phyloP scores from a whole-genome alignment of 345 rosid genomes.

The Leavenworthia alabamica region DNA sequence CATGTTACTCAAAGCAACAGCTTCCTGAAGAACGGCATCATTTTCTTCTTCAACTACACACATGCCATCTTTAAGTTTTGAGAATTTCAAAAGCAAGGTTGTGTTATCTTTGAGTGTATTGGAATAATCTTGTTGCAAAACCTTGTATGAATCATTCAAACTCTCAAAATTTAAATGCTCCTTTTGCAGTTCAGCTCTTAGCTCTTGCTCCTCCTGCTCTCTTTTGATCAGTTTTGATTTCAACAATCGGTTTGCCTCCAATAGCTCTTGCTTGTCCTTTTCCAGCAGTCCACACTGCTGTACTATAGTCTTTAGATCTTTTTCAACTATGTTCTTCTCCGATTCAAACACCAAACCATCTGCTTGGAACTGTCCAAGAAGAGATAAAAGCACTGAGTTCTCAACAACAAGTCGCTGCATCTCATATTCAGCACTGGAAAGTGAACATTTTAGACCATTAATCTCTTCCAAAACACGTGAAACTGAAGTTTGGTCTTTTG shows the following conservation, averaged over 20 bases:
- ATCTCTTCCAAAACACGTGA: conserved; percentile 48
- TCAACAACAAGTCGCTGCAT: conserved; percentile 58
- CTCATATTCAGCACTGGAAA: conserved; percentile 48
- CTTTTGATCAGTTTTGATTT: conserved; percentile 41
- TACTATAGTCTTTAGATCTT: conserved; percentile 34
- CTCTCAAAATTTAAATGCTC: conserved; percentile 35
- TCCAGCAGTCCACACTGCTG: conserved; percentile 34
- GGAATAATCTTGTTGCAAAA: conserved; percentile 44
- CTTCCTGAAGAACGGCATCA: conserved; percentile 42
- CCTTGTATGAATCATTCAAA: conserved; percentile 43
- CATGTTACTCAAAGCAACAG: conserved; percentile 38
- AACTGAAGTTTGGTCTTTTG: conserved; percentile 42
- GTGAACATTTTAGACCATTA: conserved; percentile 46
- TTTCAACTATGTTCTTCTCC: conserved; percentile 37
- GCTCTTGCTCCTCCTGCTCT: conserved; percentile 37
- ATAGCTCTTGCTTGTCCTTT: conserved; percentile 47
- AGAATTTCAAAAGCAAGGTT: conserved; percentile 38
- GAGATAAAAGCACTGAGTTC: conserved; percentile 62
- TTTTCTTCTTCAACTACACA: conserved; percentile 55
- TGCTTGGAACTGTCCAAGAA: conserved; percentile 43
- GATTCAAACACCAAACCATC: conserved; percentile 50
- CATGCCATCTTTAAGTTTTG: conserved; percentile 44
- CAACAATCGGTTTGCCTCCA: conserved; percentile 50
- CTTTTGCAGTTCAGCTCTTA: conserved; percentile 37
- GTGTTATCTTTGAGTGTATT: conserved; percentile 42